A percentile compares a stretch with the other conserved stretches of the same genome.
These are phyloP conservation scores for Nakazawaea sp. DNA, from an alignment of 805 yeast genomes.

Conservation along the genomic window DNA sequence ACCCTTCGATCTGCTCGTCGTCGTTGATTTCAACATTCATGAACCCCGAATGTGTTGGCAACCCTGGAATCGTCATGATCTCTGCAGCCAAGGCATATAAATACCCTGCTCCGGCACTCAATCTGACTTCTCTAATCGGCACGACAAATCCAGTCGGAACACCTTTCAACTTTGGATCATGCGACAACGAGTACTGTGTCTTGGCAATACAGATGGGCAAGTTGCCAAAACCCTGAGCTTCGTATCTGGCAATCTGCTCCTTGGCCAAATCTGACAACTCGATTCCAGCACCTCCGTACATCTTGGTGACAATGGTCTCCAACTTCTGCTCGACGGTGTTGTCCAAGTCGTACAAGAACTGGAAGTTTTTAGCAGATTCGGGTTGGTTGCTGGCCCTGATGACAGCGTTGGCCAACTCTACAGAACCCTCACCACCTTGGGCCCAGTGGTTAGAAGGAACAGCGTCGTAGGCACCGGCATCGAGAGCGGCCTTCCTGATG, in stretches of 20 bases:
- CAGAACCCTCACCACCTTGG: conserved; percentile 79
- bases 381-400: conserved; percentile 42
- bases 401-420: conserved; percentile 65
- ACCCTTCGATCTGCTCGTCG: conserved; percentile 76
- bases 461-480: conserved; percentile 77
- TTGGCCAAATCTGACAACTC: conserved; percentile 67
- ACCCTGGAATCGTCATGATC: conserved; percentile 81
- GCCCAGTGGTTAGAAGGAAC: conserved; percentile 84
- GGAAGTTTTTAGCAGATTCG: conserved; percentile 19
- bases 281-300: conserved; percentile 74
- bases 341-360: conserved; percentile 55
- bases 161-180: conserved; percentile 77
- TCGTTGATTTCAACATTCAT: conserved; percentile 82
- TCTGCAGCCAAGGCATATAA: conserved; percentile 81
- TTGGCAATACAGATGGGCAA: conserved; percentile 82
- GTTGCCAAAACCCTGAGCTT: conserved; percentile 68
- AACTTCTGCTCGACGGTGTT: conserved; percentile 66
- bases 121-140: conserved; percentile 76
- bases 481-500: conserved; percentile 58
- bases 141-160: conserved; percentile 75
- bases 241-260: conserved; percentile 59
- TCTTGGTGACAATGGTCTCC: conserved; percentile 57
- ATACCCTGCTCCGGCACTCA: conserved; percentile 87
- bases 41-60: conserved; percentile 80
- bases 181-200: conserved; percentile 80